Evolutionary conservation across 768 basidiomycete genomes (phyloP).

Genomic region (Rhizopogon salebrosus): DNA sequence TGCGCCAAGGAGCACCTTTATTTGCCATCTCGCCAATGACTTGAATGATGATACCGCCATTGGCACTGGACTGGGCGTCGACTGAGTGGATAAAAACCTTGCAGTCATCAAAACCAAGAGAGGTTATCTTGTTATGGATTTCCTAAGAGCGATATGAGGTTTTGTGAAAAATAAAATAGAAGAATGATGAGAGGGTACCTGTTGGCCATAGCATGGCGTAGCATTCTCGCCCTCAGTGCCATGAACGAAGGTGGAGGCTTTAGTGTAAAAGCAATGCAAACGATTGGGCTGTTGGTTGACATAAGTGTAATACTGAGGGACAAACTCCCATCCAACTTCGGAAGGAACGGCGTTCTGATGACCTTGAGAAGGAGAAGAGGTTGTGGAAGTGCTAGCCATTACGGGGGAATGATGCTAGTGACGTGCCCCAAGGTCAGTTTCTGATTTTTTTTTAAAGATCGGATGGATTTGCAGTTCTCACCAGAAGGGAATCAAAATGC

Average conservation of each 20-base stretch:
- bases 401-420: conserved; percentile 25
- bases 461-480: conserved; percentile 3
- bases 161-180: conserved; percentile 1
- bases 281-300: conserved; percentile 97
- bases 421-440: neutral
- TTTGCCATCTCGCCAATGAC: conserved; percentile 99
- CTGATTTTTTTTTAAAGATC: neutral
- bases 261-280: conserved; percentile 98
- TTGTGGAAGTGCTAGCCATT: conserved; percentile 29
- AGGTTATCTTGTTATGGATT: conserved; percentile 94
- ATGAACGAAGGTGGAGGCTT: conserved; percentile 95
- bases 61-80: conserved; percentile 92
- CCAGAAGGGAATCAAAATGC: conserved; percentile 30
- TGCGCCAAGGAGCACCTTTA: conserved; percentile 86
- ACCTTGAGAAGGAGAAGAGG: conserved; percentile 37
- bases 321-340: conserved; percentile 99
- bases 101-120: conserved; percentile 92
- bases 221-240: conserved; percentile 95
- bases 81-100: conserved; percentile 99
- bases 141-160: conserved; percentile 47
- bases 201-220: conserved; percentile 86
- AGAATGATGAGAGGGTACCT: conserved; percentile 42
- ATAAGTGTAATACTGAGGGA: conserved; percentile 98
- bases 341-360: conserved; percentile 76
- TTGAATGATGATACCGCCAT: conserved; percentile 96